Evolutionary conservation across 1,284 basidiomycete species (phyloP).

Genomic region (Phaffia rhodozyma): DNA sequence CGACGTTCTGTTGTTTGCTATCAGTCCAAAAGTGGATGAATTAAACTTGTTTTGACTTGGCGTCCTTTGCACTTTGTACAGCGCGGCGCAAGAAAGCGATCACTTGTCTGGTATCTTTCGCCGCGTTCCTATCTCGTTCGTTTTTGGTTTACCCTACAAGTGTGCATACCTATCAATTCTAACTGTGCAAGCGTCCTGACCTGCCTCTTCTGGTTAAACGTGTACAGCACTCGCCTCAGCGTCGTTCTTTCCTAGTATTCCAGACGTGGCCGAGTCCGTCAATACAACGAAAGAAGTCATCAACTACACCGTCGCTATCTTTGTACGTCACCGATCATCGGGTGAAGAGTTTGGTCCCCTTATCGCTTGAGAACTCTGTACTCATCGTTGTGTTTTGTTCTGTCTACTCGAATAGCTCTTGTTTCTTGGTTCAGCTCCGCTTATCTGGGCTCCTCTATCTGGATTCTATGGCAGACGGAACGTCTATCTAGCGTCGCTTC

Average conservation of each 20-base stretch:
- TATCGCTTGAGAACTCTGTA: slow-evolving; percentile 15
- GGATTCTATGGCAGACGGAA: slow-evolving; percentile 44
- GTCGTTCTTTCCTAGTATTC: slow-evolving; percentile 57
- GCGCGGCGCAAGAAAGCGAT: slow-evolving; percentile 8
- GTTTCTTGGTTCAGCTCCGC: slow-evolving; percentile 34
- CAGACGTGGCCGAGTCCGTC: slow-evolving; percentile 51
- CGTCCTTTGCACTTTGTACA: neutral
- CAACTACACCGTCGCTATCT: slow-evolving; percentile 40
- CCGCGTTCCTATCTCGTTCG: slow-evolving; percentile 11
- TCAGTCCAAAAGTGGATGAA: neutral
- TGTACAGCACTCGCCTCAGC: slow-evolving; percentile 51
- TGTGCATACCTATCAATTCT: neutral
- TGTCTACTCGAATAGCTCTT: slow-evolving; percentile 40
- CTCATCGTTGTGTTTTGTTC: slow-evolving; percentile 27
- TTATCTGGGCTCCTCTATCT: slow-evolving; percentile 38
- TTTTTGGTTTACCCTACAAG: neutral
- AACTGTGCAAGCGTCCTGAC: no score
- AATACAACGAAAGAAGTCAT: slow-evolving; percentile 45
- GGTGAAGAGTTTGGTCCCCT: no score
- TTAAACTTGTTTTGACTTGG: no score
- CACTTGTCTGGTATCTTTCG: slow-evolving; percentile 3
- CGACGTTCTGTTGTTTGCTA: neutral
- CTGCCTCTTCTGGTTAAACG: neutral
- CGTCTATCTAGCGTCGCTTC: slow-evolving; percentile 48
- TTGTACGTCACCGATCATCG: slow-evolving; percentile 21